Evolutionary conservation across 257 asterid genomes (phyloP), one percentile per base, ranked within the genome.

Genomic region (Buddleja alternifolia): DNA sequence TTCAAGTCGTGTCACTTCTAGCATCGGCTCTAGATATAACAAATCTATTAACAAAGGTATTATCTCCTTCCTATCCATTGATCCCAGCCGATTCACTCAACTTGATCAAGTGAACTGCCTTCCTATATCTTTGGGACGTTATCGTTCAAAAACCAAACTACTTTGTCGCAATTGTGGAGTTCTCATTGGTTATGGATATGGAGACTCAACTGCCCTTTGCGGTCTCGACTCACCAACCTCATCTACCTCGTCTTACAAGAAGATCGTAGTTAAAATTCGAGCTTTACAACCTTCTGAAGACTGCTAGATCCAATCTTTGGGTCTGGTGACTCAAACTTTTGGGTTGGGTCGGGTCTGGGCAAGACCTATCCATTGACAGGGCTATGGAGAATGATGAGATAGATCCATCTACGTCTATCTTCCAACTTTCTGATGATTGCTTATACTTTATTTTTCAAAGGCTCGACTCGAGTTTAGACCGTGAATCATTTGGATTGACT

Each of bases 61-160:
- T 25, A 78, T 86, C 71, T 83, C 92, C 15, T 79, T 90, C 17
- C 57, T 70, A 23, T 75, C 88, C 15, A 78, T 92, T 60, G 97
- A 92, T 77, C 82, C 90, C 10, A 88, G 97, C 64, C 86, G 97
- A 60, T 92, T 88, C 63, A 92, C 95, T 51, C 96, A 81, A 75
- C 90, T 90, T 52, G 95, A 92, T 66, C 71, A 82, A 68, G 85
- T 88, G 47, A 80, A 83, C 34, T 90, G 92, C 75, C 64, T 86
- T 56, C 95, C 93, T 12, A 80, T 84, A 79, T 75, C 90, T 50
- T 81, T 79, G 79, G 89, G 86, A 4, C 77, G 77, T 66, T 65
- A 77, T 48, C 74, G 81, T 61, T 75, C 90, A 29, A 90, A 82
- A 81, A 79, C 93, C 60, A 86, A 82, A 81, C 90, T 92, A 63